Conservation (phyloP, 495 filamentous ascomycete species). For the Staphylotrichum longicolle region DNA sequence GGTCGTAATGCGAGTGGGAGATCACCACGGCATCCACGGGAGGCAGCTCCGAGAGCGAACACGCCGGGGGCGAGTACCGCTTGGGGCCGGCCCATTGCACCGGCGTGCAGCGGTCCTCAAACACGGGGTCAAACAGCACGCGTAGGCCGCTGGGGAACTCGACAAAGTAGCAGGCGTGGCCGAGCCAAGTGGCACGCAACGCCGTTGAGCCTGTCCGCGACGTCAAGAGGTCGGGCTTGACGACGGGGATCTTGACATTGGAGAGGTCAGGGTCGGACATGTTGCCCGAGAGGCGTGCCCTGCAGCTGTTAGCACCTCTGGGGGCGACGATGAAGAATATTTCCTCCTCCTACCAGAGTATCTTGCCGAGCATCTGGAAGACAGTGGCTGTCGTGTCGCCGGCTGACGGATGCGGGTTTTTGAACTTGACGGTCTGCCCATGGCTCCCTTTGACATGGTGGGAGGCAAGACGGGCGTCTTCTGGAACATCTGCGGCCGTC, state of each 20-base stretch:
- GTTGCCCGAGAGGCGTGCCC: constrained; percentile 60
- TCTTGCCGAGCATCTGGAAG: constrained; percentile 3
- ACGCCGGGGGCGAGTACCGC: constrained; percentile 77
- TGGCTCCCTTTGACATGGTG: constrained; percentile 39
- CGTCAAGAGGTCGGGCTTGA: constrained; percentile 67
- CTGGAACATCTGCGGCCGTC: constrained; percentile 17
- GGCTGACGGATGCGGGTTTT: constrained; percentile 38
- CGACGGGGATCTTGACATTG: constrained; percentile 54
- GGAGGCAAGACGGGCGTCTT: constrained; percentile 28
- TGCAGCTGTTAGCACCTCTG: constrained; percentile 26
- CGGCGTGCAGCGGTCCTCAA: constrained; percentile 82
- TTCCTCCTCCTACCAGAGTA: constrained; percentile 16
- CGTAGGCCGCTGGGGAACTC: constrained; percentile 87
- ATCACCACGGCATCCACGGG: constrained; percentile 86
- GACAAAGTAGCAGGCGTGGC: constrained; percentile 91
- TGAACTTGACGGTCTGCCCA: constrained; percentile 37
- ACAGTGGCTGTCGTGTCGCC: neutral
- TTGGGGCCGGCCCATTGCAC: constrained; percentile 70
- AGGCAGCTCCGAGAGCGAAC: constrained; percentile 75
- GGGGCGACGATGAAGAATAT: neutral
- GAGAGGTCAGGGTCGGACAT: constrained; percentile 60
- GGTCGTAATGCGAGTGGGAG: constrained; percentile 93
- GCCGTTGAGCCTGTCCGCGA: constrained; percentile 45
- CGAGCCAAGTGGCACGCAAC: constrained; percentile 92
- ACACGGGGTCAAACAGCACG: constrained; percentile 94